Evolutionary conservation across 1,284 basidiomycete genomes (phyloP), one percentile per base, ranked within the genome.

Genomic region (Austroboletus novae-zelandiae): DNA sequence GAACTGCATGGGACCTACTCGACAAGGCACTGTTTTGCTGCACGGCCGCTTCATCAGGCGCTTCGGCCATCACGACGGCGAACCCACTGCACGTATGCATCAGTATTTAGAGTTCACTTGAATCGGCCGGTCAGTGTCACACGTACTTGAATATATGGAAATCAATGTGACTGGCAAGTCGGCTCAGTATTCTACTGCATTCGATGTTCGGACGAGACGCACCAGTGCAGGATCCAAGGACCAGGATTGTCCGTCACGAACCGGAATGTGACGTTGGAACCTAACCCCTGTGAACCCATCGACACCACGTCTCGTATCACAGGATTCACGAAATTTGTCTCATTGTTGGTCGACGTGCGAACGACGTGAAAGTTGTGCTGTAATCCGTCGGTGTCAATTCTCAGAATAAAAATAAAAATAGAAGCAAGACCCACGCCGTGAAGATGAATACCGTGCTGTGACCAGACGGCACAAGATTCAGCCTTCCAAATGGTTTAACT

Each of bases 331-430:
- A 66, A 70, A 45, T 70, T 72, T 7, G 63, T 55, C 0, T 56
- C 57, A n/a, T 49, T 55, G 18, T 53, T 62, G 11, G 64, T 57
- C 15, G 65, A 43, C 9, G 57, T 53, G 17, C 61, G 60, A 41
- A 70, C 58, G 27, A 72, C 70, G 45, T 70, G 69, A 52, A 77
- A 74, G 49, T 69, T 69, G 54, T 79, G 73, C 69, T 69, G 47
- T 9, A 25, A 40, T 43, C 15, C 18, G 13, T 59, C 36, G 37
- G 40, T 42, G 43, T 11, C 14, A 11, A 9, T 7, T 35, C 15
- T 35, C 8, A 13, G 15, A 35, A 4, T 9, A 27, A 27, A 27
- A 27, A 23, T 23, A 23, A n/a, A 7, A n/a, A 7, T 15, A 17
- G 43, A 47, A 15, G 32, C 20, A 25, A 39, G 25, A 42, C 64